Conservation (phyloP, 257 asterid species). For the Anisodus acutangulus region DNA sequence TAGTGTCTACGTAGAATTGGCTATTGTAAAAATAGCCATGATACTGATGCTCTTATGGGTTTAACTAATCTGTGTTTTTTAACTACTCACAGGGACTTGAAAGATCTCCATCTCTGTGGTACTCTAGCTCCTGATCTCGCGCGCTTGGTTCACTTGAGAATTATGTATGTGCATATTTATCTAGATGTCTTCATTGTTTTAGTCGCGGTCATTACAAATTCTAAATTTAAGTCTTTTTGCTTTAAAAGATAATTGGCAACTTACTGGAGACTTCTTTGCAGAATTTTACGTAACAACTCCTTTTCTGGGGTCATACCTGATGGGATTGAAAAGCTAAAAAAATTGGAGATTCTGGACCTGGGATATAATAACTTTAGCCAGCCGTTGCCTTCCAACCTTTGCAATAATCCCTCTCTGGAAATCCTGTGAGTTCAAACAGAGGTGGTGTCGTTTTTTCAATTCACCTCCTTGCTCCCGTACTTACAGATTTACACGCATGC, state of each 20-base stretch:
- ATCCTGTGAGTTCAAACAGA: constrained; percentile 55
- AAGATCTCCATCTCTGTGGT: constrained; percentile 69
- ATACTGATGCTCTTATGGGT: background rate
- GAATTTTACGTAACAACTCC: constrained; percentile 80
- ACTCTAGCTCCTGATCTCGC: constrained; percentile 71
- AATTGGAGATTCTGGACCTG: constrained; percentile 75
- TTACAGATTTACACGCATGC: constrained; percentile 32
- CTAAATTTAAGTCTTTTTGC: background rate
- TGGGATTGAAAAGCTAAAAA: constrained; percentile 59
- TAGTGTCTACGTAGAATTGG: background rate
- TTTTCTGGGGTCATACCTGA: constrained; percentile 77
- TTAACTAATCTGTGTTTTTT: background rate
- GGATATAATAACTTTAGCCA: constrained; percentile 84
- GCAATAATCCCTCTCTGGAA: constrained; percentile 56
- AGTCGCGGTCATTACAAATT: background rate
- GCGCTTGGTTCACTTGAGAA: constrained; percentile 57
- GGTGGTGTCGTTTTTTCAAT: background rate
- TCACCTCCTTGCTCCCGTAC: background rate
- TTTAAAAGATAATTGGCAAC: background rate
- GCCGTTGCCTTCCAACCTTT: constrained; percentile 59
- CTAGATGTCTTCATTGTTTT: background rate
- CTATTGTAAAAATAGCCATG: background rate
- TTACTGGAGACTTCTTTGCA: constrained; percentile 39
- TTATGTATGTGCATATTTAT: constrained; percentile 55
- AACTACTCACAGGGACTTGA: constrained; percentile 62